Percentiles rank a stretch among this genome's conserved stretches.
These are phyloP conservation scores for Globisporangium paddicum DNA, from an alignment of 352 stramenopile genomes.

Conservation along the genomic window DNA sequence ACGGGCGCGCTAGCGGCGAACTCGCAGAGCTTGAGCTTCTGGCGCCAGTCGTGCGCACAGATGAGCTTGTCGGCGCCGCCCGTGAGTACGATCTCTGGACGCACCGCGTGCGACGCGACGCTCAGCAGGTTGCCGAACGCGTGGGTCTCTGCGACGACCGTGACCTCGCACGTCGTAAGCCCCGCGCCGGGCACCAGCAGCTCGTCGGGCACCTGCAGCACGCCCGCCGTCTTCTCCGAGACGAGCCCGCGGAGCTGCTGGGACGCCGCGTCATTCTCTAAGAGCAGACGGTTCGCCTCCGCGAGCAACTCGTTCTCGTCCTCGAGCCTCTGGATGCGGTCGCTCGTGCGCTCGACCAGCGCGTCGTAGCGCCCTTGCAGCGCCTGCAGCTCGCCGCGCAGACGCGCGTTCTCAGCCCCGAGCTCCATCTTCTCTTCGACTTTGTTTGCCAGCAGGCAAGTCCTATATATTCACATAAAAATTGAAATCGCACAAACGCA, in stretches of 20 bases:
- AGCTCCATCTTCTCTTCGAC: conserved; percentile 10
- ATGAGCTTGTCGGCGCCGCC: conserved; percentile 76
- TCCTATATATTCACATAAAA: no score
- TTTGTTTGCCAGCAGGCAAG: no score
- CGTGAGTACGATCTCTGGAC: conserved; percentile 40
- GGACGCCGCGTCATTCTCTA: conserved; percentile 43
- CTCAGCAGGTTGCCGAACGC: conserved; percentile 67
- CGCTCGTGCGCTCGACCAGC: conserved; percentile 23
- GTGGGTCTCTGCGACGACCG: conserved; percentile 44
- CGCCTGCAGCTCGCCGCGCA: conserved; percentile 35
- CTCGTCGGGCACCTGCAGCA: conserved; percentile 61
- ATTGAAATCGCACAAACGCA: no score
- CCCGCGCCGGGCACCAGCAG: conserved; percentile 51
- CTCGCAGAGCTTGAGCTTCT: conserved; percentile 33
- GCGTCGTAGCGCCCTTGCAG: conserved; percentile 51
- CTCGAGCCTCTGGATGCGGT: conserved; percentile 49
- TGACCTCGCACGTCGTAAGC: conserved; percentile 21
- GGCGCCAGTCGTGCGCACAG: conserved; percentile 63
- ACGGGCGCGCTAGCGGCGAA: conserved; percentile 40
- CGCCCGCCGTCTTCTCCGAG: background rate
- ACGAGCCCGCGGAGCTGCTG: background rate
- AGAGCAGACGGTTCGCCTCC: conserved; percentile 64
- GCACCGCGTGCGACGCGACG: conserved; percentile 38
- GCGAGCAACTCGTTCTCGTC: conserved; percentile 75
- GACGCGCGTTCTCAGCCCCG: conserved; percentile 38